phyloP scores from a whole-genome alignment of 768 basidiomycete genomes.

The Cystobasidium ongulense region DNA sequence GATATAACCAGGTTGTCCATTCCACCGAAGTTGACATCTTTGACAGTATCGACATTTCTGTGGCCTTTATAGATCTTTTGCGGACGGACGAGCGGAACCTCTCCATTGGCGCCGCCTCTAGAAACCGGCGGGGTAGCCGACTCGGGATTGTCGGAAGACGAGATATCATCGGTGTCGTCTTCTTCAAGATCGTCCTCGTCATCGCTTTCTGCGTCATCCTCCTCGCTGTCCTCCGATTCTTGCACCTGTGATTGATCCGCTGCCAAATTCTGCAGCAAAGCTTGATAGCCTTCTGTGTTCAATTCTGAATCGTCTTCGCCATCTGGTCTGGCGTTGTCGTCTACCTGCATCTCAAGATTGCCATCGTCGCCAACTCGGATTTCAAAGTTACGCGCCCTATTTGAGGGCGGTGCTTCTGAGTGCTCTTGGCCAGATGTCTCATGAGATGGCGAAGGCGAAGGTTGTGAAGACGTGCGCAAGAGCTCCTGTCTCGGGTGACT shows the following conservation, averaged over 20 bases:
- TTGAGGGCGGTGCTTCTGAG: neutral
- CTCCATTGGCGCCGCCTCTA: neutral
- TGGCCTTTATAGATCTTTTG: constrained; percentile 32
- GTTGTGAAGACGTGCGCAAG: neutral
- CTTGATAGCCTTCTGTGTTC: neutral
- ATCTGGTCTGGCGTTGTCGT: neutral
- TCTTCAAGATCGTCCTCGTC: neutral
- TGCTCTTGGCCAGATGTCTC: neutral
- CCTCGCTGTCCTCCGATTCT: neutral
- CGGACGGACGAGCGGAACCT: constrained; percentile 36
- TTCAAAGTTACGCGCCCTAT: neutral
- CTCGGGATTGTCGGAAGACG: neutral
- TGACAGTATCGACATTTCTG: constrained; percentile 39
- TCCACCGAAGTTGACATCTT: constrained; percentile 40
- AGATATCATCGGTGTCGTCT: neutral
- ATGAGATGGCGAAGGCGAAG: neutral
- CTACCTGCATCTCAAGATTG: constrained; percentile 29
- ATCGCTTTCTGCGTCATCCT: neutral
- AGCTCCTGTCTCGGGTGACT: neutral
- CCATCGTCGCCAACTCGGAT: constrained; percentile 26
- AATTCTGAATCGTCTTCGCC: neutral
- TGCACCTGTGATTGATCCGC: neutral
- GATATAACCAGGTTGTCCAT: constrained; percentile 35
- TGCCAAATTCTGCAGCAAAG: constrained; percentile 7
- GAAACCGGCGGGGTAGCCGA: neutral